A percentile compares a stretch with the other conserved stretches of the same genome.
Evolutionary conservation across 108 stramenopile species (phyloP).

Genomic region (Fragilariopsis cylindrus): DNA sequence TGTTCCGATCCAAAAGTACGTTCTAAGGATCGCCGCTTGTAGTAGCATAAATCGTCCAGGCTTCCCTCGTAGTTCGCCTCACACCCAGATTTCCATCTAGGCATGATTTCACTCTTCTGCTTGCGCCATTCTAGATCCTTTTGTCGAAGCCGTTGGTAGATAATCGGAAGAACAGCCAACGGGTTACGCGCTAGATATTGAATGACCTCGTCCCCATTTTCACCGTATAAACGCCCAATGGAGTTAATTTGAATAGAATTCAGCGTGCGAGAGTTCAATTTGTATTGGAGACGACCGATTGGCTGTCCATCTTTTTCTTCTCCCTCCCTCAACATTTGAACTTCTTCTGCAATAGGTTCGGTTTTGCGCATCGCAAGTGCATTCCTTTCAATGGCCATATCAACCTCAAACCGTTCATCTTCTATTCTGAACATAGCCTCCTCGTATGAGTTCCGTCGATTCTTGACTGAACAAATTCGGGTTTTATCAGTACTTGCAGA

Average conservation of each 20-base stretch:
- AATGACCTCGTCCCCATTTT: slow-evolving; percentile 88
- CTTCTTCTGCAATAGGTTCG: slow-evolving; percentile 93
- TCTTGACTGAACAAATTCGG: slow-evolving; percentile 24
- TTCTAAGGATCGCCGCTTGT: slow-evolving; percentile 63
- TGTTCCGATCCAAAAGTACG: slow-evolving; percentile 47
- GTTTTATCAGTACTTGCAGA: slow-evolving; percentile 53
- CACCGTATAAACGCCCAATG: slow-evolving; percentile 84
- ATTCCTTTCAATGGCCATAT: slow-evolving; percentile 98
- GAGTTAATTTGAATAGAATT: slow-evolving; percentile 79
- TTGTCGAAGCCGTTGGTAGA: slow-evolving; percentile 91
- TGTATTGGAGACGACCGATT: slow-evolving; percentile 83
- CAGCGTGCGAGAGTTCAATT: slow-evolving; percentile 59
- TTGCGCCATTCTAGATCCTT: slow-evolving; percentile 96
- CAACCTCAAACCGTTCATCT: slow-evolving; percentile 94
- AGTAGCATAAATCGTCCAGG: slow-evolving; percentile 59
- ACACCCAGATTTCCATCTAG: slow-evolving; percentile 64
- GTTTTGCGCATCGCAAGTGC: slow-evolving; percentile 81
- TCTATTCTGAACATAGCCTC: slow-evolving; percentile 79
- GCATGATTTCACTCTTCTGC: slow-evolving; percentile 56
- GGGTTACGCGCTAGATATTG: slow-evolving; percentile 94
- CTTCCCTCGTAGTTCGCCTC: slow-evolving; percentile 69
- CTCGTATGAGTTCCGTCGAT: slow-evolving; percentile 75
- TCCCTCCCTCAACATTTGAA: slow-evolving; percentile 57
- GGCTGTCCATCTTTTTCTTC: slow-evolving; percentile 91
- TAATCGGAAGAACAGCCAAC: slow-evolving; percentile 90